phyloP scores from a whole-genome alignment of 2,329 filamentous ascomycete genomes.

The Paecilomyces fulvus region DNA sequence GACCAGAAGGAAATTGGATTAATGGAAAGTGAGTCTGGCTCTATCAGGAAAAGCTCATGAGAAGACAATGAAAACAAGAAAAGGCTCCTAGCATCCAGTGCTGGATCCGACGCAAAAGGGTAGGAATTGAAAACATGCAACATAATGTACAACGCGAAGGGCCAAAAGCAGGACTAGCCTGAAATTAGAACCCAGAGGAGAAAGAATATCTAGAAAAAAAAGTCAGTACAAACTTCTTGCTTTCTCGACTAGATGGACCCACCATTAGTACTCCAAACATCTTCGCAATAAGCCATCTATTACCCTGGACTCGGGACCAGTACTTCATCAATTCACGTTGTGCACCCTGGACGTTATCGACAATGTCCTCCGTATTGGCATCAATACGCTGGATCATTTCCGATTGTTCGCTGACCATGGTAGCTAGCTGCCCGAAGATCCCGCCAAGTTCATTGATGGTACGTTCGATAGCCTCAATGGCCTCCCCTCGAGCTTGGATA shows the following conservation, averaged over 20 bases:
- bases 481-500: constrained; percentile 86
- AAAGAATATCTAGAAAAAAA: constrained; percentile 10
- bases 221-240: not conserved
- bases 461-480: constrained; percentile 92
- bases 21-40: not conserved
- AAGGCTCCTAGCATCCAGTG: not conserved
- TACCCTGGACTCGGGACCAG: constrained; percentile 88
- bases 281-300: constrained; percentile 87
- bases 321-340: constrained; percentile 95
- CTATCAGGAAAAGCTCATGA: not conserved
- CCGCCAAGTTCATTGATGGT: constrained; percentile 87
- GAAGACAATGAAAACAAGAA: not conserved
- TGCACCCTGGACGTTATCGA: constrained; percentile 96
- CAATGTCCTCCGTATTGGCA: constrained; percentile 93
- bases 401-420: constrained; percentile 95
- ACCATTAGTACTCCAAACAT: constrained; percentile 75
- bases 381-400: constrained; percentile 98
- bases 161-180: constrained; percentile 6
- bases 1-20: not conserved
- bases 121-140: not conserved
- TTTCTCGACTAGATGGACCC: not conserved
- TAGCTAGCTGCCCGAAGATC: constrained; percentile 88
- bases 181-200: constrained; percentile 63
- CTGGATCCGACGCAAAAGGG: not conserved
- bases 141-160: not conserved